phyloP scores from a whole-genome alignment of 163 green algal genomes.

The Trebouxiophyceae sp. region DNA sequence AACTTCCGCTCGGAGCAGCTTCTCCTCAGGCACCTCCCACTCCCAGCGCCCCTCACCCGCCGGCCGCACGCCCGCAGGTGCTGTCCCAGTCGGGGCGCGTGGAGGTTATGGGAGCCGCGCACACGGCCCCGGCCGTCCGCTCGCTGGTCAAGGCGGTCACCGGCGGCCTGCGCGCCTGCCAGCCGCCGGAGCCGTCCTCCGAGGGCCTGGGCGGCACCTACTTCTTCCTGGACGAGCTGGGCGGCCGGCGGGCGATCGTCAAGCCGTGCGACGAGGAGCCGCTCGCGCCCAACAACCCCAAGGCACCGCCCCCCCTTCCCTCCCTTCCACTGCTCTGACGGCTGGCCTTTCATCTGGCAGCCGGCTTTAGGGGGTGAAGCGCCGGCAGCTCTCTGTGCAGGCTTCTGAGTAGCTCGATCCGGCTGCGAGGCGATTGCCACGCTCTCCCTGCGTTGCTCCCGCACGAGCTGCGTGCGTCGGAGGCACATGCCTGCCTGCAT shows the following conservation, averaged over 20 bases:
- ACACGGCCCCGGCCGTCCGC: constrained; percentile 48
- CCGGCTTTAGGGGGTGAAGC: no score
- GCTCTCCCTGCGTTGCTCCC: no score
- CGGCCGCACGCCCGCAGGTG: constrained; percentile 2
- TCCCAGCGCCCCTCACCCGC: no score
- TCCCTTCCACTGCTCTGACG: background rate
- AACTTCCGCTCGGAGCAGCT: no score
- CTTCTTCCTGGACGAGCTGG: constrained; percentile 71
- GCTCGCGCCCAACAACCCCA: constrained; percentile 96
- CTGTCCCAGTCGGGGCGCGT: background rate
- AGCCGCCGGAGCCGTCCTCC: constrained; percentile 51
- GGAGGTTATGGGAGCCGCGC: constrained; percentile 41
- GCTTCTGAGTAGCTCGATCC: no score
- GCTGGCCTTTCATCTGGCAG: no score
- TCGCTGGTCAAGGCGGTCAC: constrained; percentile 62
- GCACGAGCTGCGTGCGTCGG: no score
- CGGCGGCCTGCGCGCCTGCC: constrained; percentile 52
- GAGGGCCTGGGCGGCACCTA: constrained; percentile 93
- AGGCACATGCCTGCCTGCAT: no score
- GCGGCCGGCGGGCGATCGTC: constrained; percentile 75
- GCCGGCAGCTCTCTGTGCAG: no score
- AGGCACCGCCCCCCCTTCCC: no score
- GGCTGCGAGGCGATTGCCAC: no score
- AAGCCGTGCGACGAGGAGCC: constrained; percentile 98
- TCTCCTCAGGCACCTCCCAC: no score